Conservation (phyloP, 306 rosid species). For the Cucurbita maxima region DNA sequence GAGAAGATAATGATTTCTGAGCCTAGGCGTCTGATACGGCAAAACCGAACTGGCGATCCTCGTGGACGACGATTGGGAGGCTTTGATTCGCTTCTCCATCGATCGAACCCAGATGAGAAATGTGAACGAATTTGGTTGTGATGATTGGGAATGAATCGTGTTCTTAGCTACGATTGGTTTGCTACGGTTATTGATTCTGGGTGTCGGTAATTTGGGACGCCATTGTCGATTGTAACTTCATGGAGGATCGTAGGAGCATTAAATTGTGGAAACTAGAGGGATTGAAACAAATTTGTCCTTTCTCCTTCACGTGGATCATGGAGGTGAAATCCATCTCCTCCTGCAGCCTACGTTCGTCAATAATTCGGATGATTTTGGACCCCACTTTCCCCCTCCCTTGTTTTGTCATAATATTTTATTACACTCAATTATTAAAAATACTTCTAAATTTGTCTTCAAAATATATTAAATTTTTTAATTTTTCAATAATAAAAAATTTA, state of each 20-base stretch:
- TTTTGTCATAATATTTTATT: background rate
- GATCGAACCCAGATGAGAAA: conserved; percentile 1
- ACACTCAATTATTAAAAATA: too few relatives aligned
- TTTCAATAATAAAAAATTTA: too few relatives aligned
- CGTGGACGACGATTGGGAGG: conserved; percentile 21
- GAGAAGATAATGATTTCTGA: conserved; percentile 63
- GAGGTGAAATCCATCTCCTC: background rate
- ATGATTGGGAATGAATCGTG: background rate
- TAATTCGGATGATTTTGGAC: background rate
- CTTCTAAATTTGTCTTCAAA: too few relatives aligned
- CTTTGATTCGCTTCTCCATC: conserved; percentile 21
- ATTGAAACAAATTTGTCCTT: background rate
- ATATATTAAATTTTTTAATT: too few relatives aligned
- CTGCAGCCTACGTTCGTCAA: background rate
- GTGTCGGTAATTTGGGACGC: background rate
- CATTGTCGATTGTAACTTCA: background rate
- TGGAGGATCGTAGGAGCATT: background rate
- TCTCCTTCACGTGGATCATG: background rate
- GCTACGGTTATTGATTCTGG: background rate
- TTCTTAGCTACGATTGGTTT: background rate
- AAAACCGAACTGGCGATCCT: conserved; percentile 21
- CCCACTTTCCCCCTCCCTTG: background rate
- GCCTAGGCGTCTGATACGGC: conserved; percentile 49
- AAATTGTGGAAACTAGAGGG: background rate
- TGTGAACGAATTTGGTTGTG: background rate